These are phyloP conservation scores for Rhodotorula diobovata DNA, from an alignment of 768 basidiomycete species.

Conservation along the genomic window DNA sequence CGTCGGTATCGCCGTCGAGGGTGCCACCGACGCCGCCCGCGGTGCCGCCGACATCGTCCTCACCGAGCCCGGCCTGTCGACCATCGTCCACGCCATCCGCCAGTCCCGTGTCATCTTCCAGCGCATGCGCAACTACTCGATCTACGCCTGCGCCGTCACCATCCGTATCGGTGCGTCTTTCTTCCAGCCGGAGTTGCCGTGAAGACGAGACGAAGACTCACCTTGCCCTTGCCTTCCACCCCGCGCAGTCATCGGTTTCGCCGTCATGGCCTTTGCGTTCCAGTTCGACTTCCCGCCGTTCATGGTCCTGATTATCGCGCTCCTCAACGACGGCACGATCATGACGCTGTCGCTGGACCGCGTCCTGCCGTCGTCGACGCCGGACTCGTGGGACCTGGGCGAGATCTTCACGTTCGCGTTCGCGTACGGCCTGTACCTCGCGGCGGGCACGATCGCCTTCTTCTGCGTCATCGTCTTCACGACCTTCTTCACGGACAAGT, in stretches of 20 bases:
- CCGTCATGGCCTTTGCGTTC: constrained; percentile 91
- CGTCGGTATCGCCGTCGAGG: constrained; percentile 98
- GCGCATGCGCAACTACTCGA: constrained; percentile 98
- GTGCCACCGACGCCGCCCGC: constrained; percentile 97
- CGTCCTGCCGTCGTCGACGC: constrained; percentile 84
- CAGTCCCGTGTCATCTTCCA: constrained; percentile 99
- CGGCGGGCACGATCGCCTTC: constrained; percentile 62
- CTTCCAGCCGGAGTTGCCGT: not conserved
- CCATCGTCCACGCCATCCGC: constrained; percentile 97
- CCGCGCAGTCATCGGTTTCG: constrained; percentile 81
- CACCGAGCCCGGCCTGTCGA: constrained; percentile 96
- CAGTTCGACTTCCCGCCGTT: constrained; percentile 98
- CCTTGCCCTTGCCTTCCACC: not conserved
- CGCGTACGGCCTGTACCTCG: constrained; percentile 91
- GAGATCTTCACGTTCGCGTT: constrained; percentile 96
- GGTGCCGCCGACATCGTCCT: constrained; percentile 97
- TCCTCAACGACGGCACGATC: constrained; percentile 97
- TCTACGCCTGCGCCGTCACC: constrained; percentile 59
- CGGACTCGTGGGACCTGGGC: constrained; percentile 90
- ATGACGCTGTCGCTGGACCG: constrained; percentile 92
- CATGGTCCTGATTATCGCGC: constrained; percentile 97
- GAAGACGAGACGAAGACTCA: not conserved
- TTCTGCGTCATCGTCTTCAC: constrained; percentile 72
- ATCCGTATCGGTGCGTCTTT: constrained; percentile 71
- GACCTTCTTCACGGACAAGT: constrained; percentile 45